These are phyloP conservation scores for Pythium phragmiticola DNA, from an alignment of 352 stramenopile species.

Conservation along the genomic window DNA sequence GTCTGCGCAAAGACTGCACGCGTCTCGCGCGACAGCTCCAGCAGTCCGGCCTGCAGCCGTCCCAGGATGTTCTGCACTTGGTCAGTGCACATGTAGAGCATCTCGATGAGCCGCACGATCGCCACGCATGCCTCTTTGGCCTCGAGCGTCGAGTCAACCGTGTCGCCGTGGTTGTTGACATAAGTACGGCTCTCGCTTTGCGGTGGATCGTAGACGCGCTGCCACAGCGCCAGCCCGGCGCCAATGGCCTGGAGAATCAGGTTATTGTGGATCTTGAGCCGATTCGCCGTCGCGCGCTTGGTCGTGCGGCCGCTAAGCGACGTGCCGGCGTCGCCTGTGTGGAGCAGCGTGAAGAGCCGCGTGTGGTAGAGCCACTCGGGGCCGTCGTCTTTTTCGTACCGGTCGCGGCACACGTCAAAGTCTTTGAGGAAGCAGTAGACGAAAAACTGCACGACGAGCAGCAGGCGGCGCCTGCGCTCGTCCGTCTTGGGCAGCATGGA, in stretches of 20 bases:
- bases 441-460: slow-evolving; percentile 81
- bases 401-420: slow-evolving; percentile 48
- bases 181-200: slow-evolving; percentile 25
- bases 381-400: slow-evolving; percentile 46
- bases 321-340: slow-evolving; percentile 37
- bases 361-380: slow-evolving; percentile 58
- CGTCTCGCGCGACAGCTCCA: slow-evolving; percentile 49
- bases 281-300: slow-evolving; percentile 33
- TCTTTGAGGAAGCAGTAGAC: slow-evolving; percentile 81
- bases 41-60: slow-evolving; percentile 56
- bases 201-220: slow-evolving; percentile 53
- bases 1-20: slow-evolving; percentile 59
- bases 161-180: slow-evolving; percentile 22
- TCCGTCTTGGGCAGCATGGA: slow-evolving; percentile 39
- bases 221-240: slow-evolving; percentile 57
- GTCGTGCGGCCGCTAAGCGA: slow-evolving; percentile 23
- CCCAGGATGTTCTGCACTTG: slow-evolving; percentile 76
- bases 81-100: slow-evolving; percentile 74
- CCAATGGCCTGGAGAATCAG: slow-evolving; percentile 64
- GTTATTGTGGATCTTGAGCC: slow-evolving; percentile 55
- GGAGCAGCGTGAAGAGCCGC: slow-evolving; percentile 57
- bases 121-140: slow-evolving; percentile 63
- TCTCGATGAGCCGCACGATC: slow-evolving; percentile 70
- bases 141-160: slow-evolving; percentile 36
- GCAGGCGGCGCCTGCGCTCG: slow-evolving; percentile 59